Percentiles rank a stretch among this genome's conserved stretches.
These are phyloP conservation scores for Rhodotorula sp. DNA, from an alignment of 1,284 basidiomycete genomes.

Conservation along the genomic window DNA sequence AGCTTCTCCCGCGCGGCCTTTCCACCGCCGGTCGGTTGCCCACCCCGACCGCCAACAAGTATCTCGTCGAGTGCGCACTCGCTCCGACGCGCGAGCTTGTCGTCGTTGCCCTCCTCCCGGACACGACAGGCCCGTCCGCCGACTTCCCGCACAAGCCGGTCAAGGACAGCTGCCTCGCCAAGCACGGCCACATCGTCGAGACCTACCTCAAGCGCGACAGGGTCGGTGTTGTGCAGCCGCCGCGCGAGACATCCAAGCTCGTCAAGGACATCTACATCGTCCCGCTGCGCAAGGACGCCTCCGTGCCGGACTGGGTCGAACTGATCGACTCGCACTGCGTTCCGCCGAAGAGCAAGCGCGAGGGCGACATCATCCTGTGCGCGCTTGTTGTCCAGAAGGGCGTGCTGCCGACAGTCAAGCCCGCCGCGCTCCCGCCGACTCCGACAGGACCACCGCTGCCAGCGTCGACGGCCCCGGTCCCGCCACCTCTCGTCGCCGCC, in stretches of 20 bases:
- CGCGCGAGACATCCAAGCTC: conserved; percentile 35
- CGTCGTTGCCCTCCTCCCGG: conserved; percentile 44
- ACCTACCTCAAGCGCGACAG: conserved; percentile 44
- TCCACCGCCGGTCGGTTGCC: conserved; percentile 45
- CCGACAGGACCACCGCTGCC: not conserved
- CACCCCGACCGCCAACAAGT: conserved; percentile 44
- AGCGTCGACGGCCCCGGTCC: not conserved
- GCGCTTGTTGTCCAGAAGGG: conserved; percentile 74
- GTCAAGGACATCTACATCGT: conserved; percentile 87
- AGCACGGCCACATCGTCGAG: conserved; percentile 44
- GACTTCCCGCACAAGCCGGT: conserved; percentile 38
- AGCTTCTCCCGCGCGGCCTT: conserved; percentile 39
- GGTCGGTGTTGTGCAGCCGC: conserved; percentile 45
- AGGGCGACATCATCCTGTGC: conserved; percentile 69
- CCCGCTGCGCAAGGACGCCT: conserved; percentile 67
- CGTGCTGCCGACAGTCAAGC: conserved; percentile 24
- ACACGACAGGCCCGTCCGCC: conserved; percentile 40
- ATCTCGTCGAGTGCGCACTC: conserved; percentile 47
- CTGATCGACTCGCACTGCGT: conserved; percentile 76
- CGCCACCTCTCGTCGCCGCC: not conserved
- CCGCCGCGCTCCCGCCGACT: conserved; percentile 2
- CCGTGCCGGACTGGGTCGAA: conserved; percentile 81
- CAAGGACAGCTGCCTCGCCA: conserved; percentile 38
- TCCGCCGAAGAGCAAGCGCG: conserved; percentile 60
- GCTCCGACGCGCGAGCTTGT: conserved; percentile 45